phyloP scores from a whole-genome alignment of 164 flowering plant species.

The Taxillus chinensis region DNA sequence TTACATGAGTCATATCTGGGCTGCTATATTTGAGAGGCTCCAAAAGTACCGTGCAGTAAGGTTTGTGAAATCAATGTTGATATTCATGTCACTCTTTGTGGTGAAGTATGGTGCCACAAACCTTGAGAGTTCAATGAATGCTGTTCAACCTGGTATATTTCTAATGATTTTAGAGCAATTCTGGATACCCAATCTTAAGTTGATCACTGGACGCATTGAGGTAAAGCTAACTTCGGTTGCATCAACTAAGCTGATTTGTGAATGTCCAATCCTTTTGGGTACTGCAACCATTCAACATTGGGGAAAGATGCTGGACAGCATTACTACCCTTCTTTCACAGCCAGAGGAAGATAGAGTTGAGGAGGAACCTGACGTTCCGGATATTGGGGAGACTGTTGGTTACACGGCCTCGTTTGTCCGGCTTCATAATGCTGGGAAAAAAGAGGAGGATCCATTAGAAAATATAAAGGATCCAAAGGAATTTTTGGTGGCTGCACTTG shows the following conservation, averaged over 20 bases:
- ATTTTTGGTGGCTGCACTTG: constrained; percentile 57
- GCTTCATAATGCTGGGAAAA: constrained; percentile 84
- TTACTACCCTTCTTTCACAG: constrained; percentile 69
- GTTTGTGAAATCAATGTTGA: constrained; percentile 61
- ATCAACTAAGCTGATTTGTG: constrained; percentile 74
- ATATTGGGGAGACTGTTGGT: constrained; percentile 63
- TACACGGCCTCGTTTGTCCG: constrained; percentile 67
- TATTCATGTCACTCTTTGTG: constrained; percentile 86
- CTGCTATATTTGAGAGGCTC: constrained; percentile 46
- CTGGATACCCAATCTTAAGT: constrained; percentile 85
- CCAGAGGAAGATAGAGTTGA: constrained; percentile 79
- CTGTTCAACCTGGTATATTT: constrained; percentile 56
- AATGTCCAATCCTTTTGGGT: constrained; percentile 55
- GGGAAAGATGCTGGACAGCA: constrained; percentile 85
- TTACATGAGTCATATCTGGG: constrained; percentile 60
- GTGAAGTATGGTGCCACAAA: constrained; percentile 62
- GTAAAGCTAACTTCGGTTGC: constrained; percentile 76
- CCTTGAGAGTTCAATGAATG: constrained; percentile 61
- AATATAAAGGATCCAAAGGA: constrained; percentile 73
- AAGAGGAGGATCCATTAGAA: constrained; percentile 79
- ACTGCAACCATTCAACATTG: constrained; percentile 43
- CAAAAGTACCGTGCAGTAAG: constrained; percentile 38
- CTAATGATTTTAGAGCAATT: constrained; percentile 52
- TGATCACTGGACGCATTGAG: constrained; percentile 66
- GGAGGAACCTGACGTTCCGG: constrained; percentile 85